Evolutionary conservation across 176 grass and related monocot genomes (phyloP).

Genomic region (Oryza meridionalis): DNA sequence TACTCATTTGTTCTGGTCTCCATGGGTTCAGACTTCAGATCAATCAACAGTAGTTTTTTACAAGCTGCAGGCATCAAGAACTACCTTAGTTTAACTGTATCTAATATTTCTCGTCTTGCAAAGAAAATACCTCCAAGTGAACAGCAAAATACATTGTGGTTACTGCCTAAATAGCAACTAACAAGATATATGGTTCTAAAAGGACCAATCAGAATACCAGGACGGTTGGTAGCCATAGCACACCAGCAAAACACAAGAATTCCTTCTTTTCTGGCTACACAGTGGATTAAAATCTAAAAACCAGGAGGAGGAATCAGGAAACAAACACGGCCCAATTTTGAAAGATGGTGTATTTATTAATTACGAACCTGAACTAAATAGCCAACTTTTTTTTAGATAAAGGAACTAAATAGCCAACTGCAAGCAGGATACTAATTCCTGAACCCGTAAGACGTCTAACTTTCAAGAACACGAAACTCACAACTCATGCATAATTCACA

Average conservation of each 20-base stretch:
- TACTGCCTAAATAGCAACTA: background rate
- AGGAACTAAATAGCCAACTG: background rate
- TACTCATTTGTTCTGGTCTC: conserved; percentile 48
- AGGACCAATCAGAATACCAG: background rate
- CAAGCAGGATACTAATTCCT: background rate
- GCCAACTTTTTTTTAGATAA: too few species aligned
- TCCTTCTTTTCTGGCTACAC: background rate
- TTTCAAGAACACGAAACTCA: background rate
- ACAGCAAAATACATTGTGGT: background rate
- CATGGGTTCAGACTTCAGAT: conserved; percentile 46
- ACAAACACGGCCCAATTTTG: background rate
- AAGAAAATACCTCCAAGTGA: background rate
- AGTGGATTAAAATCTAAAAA: background rate
- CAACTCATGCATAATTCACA: background rate
- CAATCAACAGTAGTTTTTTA: background rate
- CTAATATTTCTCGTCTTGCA: background rate
- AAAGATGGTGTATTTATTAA: background rate
- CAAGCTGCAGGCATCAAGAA: conserved; percentile 33
- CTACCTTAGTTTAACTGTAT: conserved; percentile 22
- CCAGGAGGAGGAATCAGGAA: background rate
- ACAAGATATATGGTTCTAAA: background rate
- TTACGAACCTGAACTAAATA: background rate
- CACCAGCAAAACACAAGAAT: background rate
- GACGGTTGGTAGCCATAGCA: background rate
- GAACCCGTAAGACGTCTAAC: background rate